phyloP scores from a whole-genome alignment of 805 yeast species.

The Metschnikowia santaceciliae region DNA sequence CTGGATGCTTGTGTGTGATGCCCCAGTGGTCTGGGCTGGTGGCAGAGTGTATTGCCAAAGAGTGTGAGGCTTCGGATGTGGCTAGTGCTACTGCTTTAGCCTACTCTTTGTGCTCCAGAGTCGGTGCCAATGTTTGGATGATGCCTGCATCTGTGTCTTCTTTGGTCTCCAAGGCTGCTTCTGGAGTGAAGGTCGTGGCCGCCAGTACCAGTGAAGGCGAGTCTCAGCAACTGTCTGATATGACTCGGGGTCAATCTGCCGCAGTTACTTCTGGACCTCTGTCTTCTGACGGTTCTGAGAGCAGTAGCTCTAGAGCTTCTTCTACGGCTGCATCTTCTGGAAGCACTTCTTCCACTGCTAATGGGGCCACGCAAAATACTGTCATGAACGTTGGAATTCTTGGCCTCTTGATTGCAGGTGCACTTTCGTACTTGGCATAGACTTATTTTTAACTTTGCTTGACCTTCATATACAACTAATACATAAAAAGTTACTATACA shows the following conservation, averaged over 20 bases:
- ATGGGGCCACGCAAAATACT: neutral
- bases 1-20: slow-evolving; percentile 49
- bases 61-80: slow-evolving; percentile 36
- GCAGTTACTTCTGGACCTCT: slow-evolving; percentile 7
- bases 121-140: slow-evolving; percentile 42
- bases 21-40: slow-evolving; percentile 44
- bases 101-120: slow-evolving; percentile 37
- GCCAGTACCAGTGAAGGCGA: slow-evolving; percentile 5
- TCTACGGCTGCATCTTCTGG: neutral
- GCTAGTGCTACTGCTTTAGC: slow-evolving; percentile 39
- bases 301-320: slow-evolving; percentile 1
- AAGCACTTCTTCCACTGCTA: slow-evolving; percentile 4
- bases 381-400: neutral
- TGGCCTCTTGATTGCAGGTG: neutral
- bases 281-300: neutral
- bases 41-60: slow-evolving; percentile 38
- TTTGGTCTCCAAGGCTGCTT: slow-evolving; percentile 25
- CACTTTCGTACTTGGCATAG: neutral
- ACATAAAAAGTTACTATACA: too few relatives aligned
- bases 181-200: slow-evolving; percentile 4
- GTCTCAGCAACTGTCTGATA: slow-evolving; percentile 5
- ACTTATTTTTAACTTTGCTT: too few relatives aligned
- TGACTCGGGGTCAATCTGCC: slow-evolving; percentile 6
- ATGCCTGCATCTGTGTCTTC: slow-evolving; percentile 42
- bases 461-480: neutral